Conservation (phyloP, 2,329 filamentous ascomycete species). For the Cryphonectria naterciae region DNA sequence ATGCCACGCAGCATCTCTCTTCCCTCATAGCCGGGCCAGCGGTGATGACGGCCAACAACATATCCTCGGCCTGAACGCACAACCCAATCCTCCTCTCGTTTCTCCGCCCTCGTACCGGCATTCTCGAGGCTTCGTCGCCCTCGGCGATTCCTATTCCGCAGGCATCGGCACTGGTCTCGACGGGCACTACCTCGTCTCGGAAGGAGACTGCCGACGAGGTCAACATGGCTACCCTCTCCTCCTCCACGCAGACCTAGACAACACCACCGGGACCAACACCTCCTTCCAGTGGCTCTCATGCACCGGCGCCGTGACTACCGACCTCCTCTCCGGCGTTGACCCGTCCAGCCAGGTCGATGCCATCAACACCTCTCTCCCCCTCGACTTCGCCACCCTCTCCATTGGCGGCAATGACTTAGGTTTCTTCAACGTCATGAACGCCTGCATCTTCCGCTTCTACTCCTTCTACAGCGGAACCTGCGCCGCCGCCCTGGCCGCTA, state of each 20-base stretch:
- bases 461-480: conserved; percentile 53
- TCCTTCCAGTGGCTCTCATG: conserved; percentile 52
- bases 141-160: conserved; percentile 53
- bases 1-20: conserved; percentile 3
- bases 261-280: conserved; percentile 34
- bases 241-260: conserved; percentile 43
- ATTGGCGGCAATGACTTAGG: conserved; percentile 54
- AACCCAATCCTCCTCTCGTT: too few species aligned
- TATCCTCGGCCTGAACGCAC: conserved; percentile 10
- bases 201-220: conserved; percentile 47
- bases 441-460: conserved; percentile 55
- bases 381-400: conserved; percentile 51
- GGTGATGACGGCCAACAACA: conserved; percentile 14
- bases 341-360: conserved; percentile 46
- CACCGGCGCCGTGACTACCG: conserved; percentile 47
- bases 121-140: conserved; percentile 44
- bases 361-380: conserved; percentile 43
- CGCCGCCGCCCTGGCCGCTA: conserved; percentile 43
- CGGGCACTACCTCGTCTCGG: conserved; percentile 37
- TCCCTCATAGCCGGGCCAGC: background rate
- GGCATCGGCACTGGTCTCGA: conserved; percentile 52
- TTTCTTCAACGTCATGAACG: conserved; percentile 55
- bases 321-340: conserved; percentile 42
- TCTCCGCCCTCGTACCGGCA: background rate
- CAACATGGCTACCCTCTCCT: conserved; percentile 47